Evolutionary conservation across 495 filamentous ascomycete genomes (phyloP).

Genomic region (Geopyxis carbonaria): DNA sequence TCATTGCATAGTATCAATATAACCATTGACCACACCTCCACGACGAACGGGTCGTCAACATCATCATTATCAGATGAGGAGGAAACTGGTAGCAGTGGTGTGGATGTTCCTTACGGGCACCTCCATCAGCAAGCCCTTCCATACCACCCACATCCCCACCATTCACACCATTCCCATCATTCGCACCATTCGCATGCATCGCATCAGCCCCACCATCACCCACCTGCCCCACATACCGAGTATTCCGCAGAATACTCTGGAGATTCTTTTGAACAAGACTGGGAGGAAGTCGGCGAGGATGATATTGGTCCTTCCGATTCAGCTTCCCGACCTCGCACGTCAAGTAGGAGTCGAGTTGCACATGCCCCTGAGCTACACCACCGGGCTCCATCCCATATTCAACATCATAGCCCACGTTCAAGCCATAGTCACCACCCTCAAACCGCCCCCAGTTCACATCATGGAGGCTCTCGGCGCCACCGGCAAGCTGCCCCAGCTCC

Average conservation of each 20-base stretch:
- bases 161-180: conserved; percentile 11
- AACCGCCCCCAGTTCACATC: conserved; percentile 10
- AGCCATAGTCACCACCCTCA: conserved; percentile 10
- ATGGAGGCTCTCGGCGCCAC: conserved; percentile 9
- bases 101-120: conserved; percentile 16
- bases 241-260: conserved; percentile 10
- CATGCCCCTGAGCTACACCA: conserved; percentile 8
- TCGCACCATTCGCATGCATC: conserved; percentile 14
- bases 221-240: conserved; percentile 15
- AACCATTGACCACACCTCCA: conserved; percentile 25
- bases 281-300: conserved; percentile 32
- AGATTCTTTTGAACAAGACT: conserved; percentile 22
- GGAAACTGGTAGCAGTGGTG: conserved; percentile 19
- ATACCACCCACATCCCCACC: conserved; percentile 5
- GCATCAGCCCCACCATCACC: conserved; percentile 13
- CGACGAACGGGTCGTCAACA: conserved; percentile 23
- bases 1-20: conserved; percentile 20
- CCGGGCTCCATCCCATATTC: conserved; percentile 10
- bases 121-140: conserved; percentile 9
- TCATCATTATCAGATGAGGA: conserved; percentile 20
- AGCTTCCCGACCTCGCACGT: conserved; percentile 47
- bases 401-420: conserved; percentile 13
- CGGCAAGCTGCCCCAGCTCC: conserved; percentile 16
- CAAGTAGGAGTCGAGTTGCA: conserved; percentile 11
- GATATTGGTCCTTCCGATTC: conserved; percentile 70